Conservation (phyloP, 164 flowering plant genomes). For the Warburgia ugandensis region DNA sequence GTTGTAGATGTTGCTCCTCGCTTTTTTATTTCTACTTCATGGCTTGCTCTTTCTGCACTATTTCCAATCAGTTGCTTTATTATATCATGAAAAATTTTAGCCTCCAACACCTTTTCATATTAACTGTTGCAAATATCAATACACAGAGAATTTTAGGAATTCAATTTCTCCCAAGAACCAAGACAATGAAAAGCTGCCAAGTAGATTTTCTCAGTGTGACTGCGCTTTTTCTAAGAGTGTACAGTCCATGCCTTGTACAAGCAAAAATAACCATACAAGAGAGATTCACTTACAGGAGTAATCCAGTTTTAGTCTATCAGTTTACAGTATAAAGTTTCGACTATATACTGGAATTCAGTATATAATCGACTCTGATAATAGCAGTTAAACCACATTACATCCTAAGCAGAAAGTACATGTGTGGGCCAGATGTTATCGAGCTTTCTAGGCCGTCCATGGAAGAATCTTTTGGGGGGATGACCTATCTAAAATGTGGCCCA, state of each 20-base stretch:
- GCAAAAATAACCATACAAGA: neutral
- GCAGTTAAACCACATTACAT: no score
- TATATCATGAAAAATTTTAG: neutral
- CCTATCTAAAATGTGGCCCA: no score
- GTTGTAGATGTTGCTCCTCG: neutral
- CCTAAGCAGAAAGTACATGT: neutral
- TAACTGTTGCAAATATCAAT: neutral
- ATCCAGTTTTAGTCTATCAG: neutral
- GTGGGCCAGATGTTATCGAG: neutral
- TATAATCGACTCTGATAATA: neutral
- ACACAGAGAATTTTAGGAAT: neutral
- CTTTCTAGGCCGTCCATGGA: no score
- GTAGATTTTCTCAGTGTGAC: constrained; percentile 4
- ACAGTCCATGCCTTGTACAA: constrained; percentile 5
- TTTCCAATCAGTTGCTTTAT: neutral
- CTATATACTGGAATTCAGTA: neutral
- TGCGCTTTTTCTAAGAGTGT: constrained; percentile 1
- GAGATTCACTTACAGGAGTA: neutral
- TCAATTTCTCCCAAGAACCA: neutral
- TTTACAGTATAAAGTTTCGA: neutral
- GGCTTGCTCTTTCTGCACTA: constrained; percentile 2
- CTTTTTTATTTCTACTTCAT: constrained; percentile 10
- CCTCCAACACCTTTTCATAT: neutral
- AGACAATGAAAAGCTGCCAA: constrained; percentile 9
- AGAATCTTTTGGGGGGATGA: no score